Base-by-base conservation (phyloP, 805 yeast genomes). In the Nakazawaea sp. region DNA sequence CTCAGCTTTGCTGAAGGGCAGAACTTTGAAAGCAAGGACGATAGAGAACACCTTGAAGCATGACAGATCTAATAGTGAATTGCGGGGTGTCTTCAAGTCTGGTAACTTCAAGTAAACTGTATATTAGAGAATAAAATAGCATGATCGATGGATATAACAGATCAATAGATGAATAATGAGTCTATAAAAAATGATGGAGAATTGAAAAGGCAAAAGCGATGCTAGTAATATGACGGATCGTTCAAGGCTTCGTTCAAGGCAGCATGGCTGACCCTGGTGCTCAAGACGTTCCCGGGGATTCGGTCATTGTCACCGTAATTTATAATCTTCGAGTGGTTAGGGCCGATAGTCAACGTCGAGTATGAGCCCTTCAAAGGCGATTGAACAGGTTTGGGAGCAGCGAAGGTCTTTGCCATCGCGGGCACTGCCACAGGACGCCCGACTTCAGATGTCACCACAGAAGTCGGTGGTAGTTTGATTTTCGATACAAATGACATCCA, bases 211-310 rank as follows among this genome's bases (percentile, higher is more conserved):
- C n/a, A n/a, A n/a, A n/a, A n/a, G n/a, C n/a, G n/a, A n/a, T n/a
- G n/a, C n/a, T n/a, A n/a, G n/a, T n/a, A n/a, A n/a, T n/a, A n/a
- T n/a, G 36, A 21, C 9, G 23, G 18, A 19, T 35, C 53, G 31
- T 51, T 49, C 21, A 71, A 51, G 2, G 78, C 78, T 27, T 71
- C 76, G 40, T 62, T 50, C 15, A 71, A 48, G 1, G 73, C 68
- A n/a, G 63, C 58, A 45, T 63, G 72, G 41, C 74, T 70, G 20
- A 72, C 62, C 31, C 66, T 56, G 10, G 67, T 54, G 29, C 52
- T 52, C 17, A 39, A 18, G 11, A 59, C 45, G 7, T 61, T 40
- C 5, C 66, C 64, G 35, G 56, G 56, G 41, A 63, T 55, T 4
- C 50, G 52, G 1, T 70, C 61, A 4, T 61, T 57, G 17, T 57